A percentile compares a stretch with the other conserved stretches of the same genome.
These are phyloP conservation scores for Komagataella kurtzmanii DNA, from an alignment of 805 yeast species.

Conservation along the genomic window DNA sequence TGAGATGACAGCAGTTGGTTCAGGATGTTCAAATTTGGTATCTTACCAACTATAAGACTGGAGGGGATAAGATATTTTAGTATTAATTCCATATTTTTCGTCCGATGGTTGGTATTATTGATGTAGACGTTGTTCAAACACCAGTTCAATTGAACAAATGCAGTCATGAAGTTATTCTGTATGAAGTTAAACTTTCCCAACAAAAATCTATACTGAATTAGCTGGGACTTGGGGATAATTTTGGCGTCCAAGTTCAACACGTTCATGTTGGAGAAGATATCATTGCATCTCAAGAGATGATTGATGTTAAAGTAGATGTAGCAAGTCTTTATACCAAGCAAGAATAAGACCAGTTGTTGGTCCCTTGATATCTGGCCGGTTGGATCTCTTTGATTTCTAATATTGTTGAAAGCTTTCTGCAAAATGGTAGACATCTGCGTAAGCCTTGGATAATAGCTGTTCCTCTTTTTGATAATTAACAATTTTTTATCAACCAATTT, in stretches of 20 bases:
- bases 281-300: conserved; percentile 45
- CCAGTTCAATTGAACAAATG: conserved; percentile 36
- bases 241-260: conserved; percentile 28
- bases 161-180: conserved; percentile 33
- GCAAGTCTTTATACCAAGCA: conserved; percentile 35
- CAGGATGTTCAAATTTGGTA: conserved; percentile 22
- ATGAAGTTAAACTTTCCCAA: conserved; percentile 39
- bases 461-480: conserved; percentile 21
- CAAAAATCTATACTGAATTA: conserved; percentile 37
- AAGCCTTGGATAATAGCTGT: conserved; percentile 24
- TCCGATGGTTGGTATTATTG: conserved; percentile 7
- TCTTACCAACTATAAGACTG: conserved; percentile 36
- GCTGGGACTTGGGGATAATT: conserved; percentile 27
- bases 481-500: conserved; percentile 24
- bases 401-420: conserved; percentile 33
- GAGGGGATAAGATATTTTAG: conserved; percentile 37
- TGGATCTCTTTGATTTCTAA: conserved; percentile 30
- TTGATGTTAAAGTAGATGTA: conserved; percentile 35
- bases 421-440: conserved; percentile 33
- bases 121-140: conserved; percentile 25
- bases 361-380: conserved; percentile 15
- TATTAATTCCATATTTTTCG: conserved; percentile 20
- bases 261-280: conserved; percentile 48
- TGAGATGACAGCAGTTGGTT: background rate
- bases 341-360: conserved; percentile 33